Evolutionary conservation across 2,329 filamentous ascomycete genomes (phyloP), one percentile per base, ranked within the genome.

Genomic region (Clarireedia homoeocarpa): DNA sequence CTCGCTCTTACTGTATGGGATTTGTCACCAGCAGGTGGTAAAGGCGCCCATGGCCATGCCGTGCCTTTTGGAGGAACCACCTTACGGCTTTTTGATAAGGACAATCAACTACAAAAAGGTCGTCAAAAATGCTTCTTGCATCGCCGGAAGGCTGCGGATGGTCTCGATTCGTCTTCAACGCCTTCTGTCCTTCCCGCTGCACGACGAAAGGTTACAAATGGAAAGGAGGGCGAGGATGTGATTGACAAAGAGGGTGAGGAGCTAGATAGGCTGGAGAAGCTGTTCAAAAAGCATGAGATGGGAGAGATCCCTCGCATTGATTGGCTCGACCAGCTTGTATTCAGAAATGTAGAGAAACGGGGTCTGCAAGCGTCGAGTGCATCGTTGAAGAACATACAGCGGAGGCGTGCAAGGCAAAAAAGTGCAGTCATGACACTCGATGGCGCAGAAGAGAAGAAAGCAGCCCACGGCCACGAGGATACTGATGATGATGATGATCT

Each of bases 251-350:
- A 95, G 58, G 74, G 74, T n/a, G 84, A 89, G 53, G 94, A 99
- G 71, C 79, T 96, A 59, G 91, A 96, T 65, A 80, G 94, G 17
- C 80, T 99, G 63, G 91, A 97, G 67, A 86, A 84, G 53, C 72
- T 97, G 23, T 88, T 99, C 69, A 99, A 99, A 73, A 95, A 96
- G 72, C 94, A 97, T 68, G 95, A 99, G 69, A 95, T 96, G 87
- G 91, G 91, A 17, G 94, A 99, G 69, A 92, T 99, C 26, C 85
- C 89, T 0, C 83, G 91, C 15, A 88, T 96, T 48, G 89, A 95
- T 65, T 99, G 94, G 95, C 80, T 99, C 45, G 94, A 99, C 70
- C 89, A 94, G 66, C 80, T 97, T 64, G 91, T 96, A 2, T 99
- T 95, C 69, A 85, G 92, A 42, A 87, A 87, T 51, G 85, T 95